Percentiles rank a stretch among this genome's conserved stretches.
phyloP scores from a whole-genome alignment of 352 stramenopile species.

The Phytophthora crassamura region DNA sequence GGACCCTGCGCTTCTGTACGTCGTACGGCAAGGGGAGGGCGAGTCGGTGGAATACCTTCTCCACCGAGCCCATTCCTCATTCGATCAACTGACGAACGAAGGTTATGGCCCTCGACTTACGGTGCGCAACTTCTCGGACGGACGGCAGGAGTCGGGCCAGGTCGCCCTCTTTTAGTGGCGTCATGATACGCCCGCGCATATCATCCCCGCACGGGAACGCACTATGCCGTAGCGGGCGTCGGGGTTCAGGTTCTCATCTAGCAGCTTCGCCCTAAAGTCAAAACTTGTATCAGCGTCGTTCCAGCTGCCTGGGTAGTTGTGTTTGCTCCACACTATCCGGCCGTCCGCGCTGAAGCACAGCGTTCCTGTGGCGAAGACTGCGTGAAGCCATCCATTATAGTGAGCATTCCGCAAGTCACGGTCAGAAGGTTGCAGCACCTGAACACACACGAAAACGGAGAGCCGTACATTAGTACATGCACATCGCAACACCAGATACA shows the following conservation, averaged over 20 bases:
- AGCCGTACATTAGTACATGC: no score
- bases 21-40: no score
- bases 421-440: background rate
- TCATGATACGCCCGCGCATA: conserved; percentile 1
- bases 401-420: conserved; percentile 16
- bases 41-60: conserved; percentile 4
- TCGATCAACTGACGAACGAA: background rate
- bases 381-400: conserved; percentile 33
- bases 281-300: conserved; percentile 20
- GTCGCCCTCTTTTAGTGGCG: conserved; percentile 11
- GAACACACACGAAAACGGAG: background rate
- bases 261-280: conserved; percentile 3
- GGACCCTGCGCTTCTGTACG: background rate
- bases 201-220: background rate
- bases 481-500: no score
- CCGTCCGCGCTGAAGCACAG: conserved; percentile 21
- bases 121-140: background rate
- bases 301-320: conserved; percentile 24
- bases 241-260: background rate
- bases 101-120: background rate
- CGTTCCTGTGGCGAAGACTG: conserved; percentile 18
- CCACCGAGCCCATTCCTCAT: conserved; percentile 10
- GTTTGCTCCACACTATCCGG: conserved; percentile 14
- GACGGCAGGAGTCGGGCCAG: background rate
- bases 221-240: conserved; percentile 13